Conservation (phyloP, 352 stramenopile species). For the Phytopythium aichiense region DNA sequence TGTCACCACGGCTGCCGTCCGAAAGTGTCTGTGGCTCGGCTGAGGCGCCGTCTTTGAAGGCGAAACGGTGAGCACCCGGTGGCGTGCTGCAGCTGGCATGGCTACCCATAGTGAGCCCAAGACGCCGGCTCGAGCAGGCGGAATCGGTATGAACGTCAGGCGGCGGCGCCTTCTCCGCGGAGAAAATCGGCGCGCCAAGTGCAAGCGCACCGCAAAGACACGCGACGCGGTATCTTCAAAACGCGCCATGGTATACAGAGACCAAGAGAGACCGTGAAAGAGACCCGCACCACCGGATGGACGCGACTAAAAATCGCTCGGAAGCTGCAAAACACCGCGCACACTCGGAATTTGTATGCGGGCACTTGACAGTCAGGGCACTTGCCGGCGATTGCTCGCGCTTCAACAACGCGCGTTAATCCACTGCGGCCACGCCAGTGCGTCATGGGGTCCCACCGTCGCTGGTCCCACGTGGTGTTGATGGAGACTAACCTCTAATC, state of each 20-base stretch:
- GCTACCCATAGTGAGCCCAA: background rate
- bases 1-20: too few species aligned
- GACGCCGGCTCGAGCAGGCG: background rate
- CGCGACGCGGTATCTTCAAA: background rate
- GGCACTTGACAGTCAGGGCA: background rate
- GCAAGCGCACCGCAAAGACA: slow-evolving; percentile 3
- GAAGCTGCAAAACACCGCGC: background rate
- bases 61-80: too few species aligned
- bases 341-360: background rate
- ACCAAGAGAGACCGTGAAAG: background rate
- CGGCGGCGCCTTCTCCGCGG: background rate
- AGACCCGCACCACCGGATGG: background rate
- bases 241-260: background rate
- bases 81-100: too few species aligned
- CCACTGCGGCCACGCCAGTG: background rate
- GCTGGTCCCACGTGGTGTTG: too few species aligned
- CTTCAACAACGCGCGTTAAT: slow-evolving; percentile 6
- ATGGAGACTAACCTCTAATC: too few species aligned
- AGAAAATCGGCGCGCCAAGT: background rate
- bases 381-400: slow-evolving; percentile 6
- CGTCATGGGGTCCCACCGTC: background rate
- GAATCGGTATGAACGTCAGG: background rate
- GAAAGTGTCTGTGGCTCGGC: too few species aligned
- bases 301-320: background rate
- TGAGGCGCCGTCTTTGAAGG: too few species aligned